phyloP scores from a whole-genome alignment of 805 yeast genomes.

The Cyberlindnera samutprakarnensis region DNA sequence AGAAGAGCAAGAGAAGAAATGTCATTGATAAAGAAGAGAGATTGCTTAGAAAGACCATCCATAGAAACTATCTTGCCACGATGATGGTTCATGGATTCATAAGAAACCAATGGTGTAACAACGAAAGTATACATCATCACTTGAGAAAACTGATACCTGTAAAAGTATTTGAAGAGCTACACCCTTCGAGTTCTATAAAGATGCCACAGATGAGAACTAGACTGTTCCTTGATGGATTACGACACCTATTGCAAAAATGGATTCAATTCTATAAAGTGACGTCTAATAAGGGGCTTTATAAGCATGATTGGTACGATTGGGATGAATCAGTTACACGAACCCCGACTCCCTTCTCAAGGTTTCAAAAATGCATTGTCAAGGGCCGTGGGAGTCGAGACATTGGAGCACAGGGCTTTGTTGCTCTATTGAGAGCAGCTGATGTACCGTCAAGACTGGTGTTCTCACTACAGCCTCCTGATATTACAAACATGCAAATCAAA shows the following conservation, averaged over 20 bases:
- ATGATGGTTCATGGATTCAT: conserved; percentile 61
- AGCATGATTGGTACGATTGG: conserved; percentile 38
- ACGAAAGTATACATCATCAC: conserved; percentile 29
- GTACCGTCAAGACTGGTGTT: conserved; percentile 68
- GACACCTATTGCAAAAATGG: conserved; percentile 61
- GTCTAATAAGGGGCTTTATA: conserved; percentile 27
- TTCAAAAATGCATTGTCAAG: conserved; percentile 33
- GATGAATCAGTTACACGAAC: conserved; percentile 10
- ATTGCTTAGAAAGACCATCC: conserved; percentile 41
- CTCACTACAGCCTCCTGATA: conserved; percentile 89
- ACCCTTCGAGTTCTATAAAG: conserved; percentile 34
- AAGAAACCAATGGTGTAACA: conserved; percentile 71
- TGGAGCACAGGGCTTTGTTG: conserved; percentile 83
- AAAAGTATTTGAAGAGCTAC: conserved; percentile 37
- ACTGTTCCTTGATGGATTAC: conserved; percentile 68
- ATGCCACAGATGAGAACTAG: conserved; percentile 43
- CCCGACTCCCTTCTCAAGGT: conserved; percentile 29
- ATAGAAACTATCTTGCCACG: conserved; percentile 47
- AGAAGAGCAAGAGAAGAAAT: conserved; percentile 19
- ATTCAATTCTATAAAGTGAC: conserved; percentile 42
- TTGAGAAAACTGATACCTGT: conserved; percentile 43
- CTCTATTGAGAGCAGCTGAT: conserved; percentile 61
- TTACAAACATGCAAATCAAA: conserved; percentile 31
- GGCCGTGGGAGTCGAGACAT: conserved; percentile 69
- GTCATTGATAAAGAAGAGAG: conserved; percentile 51